Evolutionary conservation across 148 eudicot species (phyloP).

Genomic region (Gaultheria prostrata): DNA sequence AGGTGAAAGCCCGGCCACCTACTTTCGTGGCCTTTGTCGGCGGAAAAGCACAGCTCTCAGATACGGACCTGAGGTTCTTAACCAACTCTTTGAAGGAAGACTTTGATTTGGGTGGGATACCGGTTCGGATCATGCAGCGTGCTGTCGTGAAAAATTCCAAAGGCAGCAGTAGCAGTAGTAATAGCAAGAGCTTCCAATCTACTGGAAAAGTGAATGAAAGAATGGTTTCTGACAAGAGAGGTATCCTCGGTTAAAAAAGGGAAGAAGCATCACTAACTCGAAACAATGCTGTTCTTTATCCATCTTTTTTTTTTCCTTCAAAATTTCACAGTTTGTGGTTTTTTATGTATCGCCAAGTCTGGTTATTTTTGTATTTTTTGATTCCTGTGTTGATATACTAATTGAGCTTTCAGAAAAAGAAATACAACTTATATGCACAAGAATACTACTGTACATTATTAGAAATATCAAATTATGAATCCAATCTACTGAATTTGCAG

Average conservation of each 20-base stretch:
- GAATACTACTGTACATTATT: background rate
- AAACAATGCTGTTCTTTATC: background rate
- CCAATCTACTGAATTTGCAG: background rate
- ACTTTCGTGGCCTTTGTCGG: slow-evolving; percentile 90
- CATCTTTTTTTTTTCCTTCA: too few relatives aligned
- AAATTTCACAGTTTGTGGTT: background rate
- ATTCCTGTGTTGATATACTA: too few relatives aligned
- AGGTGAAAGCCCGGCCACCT: slow-evolving; percentile 97
- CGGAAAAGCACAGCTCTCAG: slow-evolving; percentile 68
- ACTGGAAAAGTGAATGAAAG: slow-evolving; percentile 33
- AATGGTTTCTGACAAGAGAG: slow-evolving; percentile 61
- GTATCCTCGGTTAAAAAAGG: slow-evolving; percentile 8
- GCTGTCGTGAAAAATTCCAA: slow-evolving; percentile 32
- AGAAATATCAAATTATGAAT: background rate
- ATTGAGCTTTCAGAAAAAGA: too few relatives aligned
- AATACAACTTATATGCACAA: background rate
- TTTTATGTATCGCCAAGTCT: background rate
- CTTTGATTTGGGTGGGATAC: slow-evolving; percentile 89
- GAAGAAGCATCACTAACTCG: background rate
- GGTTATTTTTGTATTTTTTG: too few relatives aligned
- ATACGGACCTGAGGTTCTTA: slow-evolving; percentile 77
- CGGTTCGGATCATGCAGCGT: slow-evolving; percentile 80
- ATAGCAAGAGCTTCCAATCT: slow-evolving; percentile 29
- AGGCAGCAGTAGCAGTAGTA: slow-evolving; percentile 12
- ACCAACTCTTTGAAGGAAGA: slow-evolving; percentile 88